phyloP scores from a whole-genome alignment of 2,329 filamentous ascomycete species.

The Pseudopyricularia cyperi region DNA sequence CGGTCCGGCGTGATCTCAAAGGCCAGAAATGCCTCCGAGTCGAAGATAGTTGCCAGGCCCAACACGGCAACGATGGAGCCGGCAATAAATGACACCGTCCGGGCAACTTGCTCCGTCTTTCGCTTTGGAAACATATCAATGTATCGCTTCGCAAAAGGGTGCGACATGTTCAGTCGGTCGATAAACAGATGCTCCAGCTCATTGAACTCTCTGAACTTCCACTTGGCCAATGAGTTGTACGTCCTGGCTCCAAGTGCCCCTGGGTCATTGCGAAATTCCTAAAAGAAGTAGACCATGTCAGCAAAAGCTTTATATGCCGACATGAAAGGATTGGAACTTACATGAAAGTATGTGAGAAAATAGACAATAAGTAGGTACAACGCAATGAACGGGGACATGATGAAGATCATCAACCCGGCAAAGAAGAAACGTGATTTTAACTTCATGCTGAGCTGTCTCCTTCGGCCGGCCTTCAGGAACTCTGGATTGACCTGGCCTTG shows the following conservation, averaged over 20 bases:
- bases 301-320: background rate
- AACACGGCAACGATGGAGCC: constrained; percentile 80
- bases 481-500: constrained; percentile 75
- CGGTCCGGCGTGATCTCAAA: constrained; percentile 86
- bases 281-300: constrained; percentile 6
- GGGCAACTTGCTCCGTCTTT: constrained; percentile 74
- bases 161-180: constrained; percentile 84
- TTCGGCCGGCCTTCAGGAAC: constrained; percentile 73
- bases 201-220: constrained; percentile 98
- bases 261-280: constrained; percentile 94
- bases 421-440: constrained; percentile 68
- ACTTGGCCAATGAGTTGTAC: constrained; percentile 87
- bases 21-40: constrained; percentile 78
- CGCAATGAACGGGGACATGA: constrained; percentile 80
- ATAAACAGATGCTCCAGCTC: constrained; percentile 87
- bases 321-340: constrained; percentile 23
- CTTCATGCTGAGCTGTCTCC: constrained; percentile 64
- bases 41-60: constrained; percentile 70
- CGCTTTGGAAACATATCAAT: constrained; percentile 94
- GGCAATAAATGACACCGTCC: constrained; percentile 76
- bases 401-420: constrained; percentile 72
- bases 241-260: constrained; percentile 74
- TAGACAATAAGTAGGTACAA: constrained; percentile 77
- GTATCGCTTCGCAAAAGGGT: constrained; percentile 83
- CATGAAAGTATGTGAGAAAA: constrained; percentile 90